Base-by-base conservation (phyloP, 352 stramenopile species). In the Phytophthora ramorum region DNA sequence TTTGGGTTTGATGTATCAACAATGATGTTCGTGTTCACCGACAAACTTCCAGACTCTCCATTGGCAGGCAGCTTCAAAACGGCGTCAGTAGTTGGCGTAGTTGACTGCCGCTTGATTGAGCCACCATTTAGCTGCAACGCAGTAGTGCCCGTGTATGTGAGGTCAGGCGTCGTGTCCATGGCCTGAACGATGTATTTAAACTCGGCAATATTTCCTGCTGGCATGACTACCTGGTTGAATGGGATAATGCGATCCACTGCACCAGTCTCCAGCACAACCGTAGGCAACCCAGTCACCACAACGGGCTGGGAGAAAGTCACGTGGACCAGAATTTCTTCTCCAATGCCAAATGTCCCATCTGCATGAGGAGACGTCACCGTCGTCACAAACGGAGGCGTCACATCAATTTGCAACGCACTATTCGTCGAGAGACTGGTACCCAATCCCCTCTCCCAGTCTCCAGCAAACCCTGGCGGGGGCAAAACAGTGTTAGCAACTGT, bases 131-230 rank as follows among this genome's bases (percentile, higher is more conserved):
- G 73, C 46, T 89, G 71, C 8, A 94, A 49, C 0, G 76, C 71
- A n/a, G 50, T 79, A 0, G 71, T 79, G 0, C 66, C 64, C 1
- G 71, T 78, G 48, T 93, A 93, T 26, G 81, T 78, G 9, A 96
- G 73, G 40, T 93, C 83, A 0, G 80, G 76, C 0, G 84, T 79
- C 2, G 77, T 92, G 50, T 96, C 89, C 35, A 78, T 86, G 7
- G 81, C 53, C 20, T 93, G 85, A 0, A 95, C 83, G 10, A 84
- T 74, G 63, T 96, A 96, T 14, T 65, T 71, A 26, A 96, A 96
- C 62, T 90, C 73, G 0, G 75, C 70, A 30, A 89, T 78, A 24
- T 66, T 80, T 0, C 67, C 69, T n/a, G 71, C 66, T 0, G 47
- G 59, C 7, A 73, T 52, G 0, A 88, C 52, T 2, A 87, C 79